These are phyloP conservation scores for Clausena lansium DNA, from an alignment of 345 rosid genomes.

Conservation along the genomic window DNA sequence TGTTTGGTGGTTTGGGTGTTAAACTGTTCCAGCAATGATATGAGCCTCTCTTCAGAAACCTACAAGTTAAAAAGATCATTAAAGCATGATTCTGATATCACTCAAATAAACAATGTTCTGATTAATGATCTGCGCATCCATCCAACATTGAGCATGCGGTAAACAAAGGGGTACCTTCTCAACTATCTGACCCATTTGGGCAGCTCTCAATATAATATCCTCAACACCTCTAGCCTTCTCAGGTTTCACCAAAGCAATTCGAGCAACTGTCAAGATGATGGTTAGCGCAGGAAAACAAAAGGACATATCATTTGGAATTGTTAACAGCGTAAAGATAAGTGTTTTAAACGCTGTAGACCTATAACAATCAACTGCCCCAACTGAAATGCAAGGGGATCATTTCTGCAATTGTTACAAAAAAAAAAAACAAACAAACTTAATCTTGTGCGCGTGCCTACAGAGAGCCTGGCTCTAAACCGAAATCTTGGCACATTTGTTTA, in stretches of 20 bases:
- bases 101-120: background rate
- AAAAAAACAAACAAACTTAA: background rate
- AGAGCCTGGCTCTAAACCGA: background rate
- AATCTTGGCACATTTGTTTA: background rate
- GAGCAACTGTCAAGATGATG: conserved; percentile 50
- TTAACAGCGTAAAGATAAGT: background rate
- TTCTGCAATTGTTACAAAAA: background rate
- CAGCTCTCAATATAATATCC: conserved; percentile 84
- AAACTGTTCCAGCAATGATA: conserved; percentile 82
- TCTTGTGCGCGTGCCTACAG: background rate
- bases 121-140: background rate
- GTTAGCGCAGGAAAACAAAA: background rate
- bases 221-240: conserved; percentile 96
- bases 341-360: background rate
- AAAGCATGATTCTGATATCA: background rate
- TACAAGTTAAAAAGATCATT: conserved; percentile 15
- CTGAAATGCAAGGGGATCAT: background rate
- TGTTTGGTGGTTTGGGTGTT: conserved; percentile 89
- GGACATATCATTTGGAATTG: background rate
- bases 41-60: conserved; percentile 95
- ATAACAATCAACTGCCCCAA: background rate
- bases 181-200: conserved; percentile 88
- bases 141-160: background rate
- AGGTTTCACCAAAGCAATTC: conserved; percentile 97
- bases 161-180: conserved; percentile 59